phyloP scores from a whole-genome alignment of 208 protist species.

The Trypanosoma vivax region DNA sequence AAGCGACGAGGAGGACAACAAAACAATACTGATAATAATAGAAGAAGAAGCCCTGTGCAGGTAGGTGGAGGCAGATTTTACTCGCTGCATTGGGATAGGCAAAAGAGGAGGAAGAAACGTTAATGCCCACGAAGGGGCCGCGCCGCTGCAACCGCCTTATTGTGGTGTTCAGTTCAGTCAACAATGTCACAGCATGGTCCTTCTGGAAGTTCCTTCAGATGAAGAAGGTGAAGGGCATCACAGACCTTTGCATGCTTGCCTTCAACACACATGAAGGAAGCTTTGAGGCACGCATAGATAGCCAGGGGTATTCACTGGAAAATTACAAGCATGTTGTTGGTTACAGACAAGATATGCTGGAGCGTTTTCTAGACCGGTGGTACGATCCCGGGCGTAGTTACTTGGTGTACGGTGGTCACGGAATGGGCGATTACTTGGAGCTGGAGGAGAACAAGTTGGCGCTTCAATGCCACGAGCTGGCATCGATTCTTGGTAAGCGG shows the following conservation, averaged over 20 bases:
- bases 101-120: neutral
- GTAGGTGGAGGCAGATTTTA: neutral
- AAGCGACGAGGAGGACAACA: no score
- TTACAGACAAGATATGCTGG: slow-evolving; percentile 67
- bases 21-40: no score
- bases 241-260: slow-evolving; percentile 71
- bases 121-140: slow-evolving; percentile 9
- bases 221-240: slow-evolving; percentile 71
- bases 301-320: slow-evolving; percentile 53
- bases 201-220: slow-evolving; percentile 88
- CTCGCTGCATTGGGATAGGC: neutral
- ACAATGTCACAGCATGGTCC: slow-evolving; percentile 80
- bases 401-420: slow-evolving; percentile 83
- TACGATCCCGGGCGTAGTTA: slow-evolving; percentile 69
- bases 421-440: slow-evolving; percentile 86
- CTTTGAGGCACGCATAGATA: slow-evolving; percentile 79
- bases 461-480: slow-evolving; percentile 75
- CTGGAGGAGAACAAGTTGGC: slow-evolving; percentile 48
- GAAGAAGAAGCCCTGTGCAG: neutral
- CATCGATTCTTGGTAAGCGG: slow-evolving; percentile 41
- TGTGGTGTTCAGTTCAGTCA: slow-evolving; percentile 74
- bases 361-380: slow-evolving; percentile 50
- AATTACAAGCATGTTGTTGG: slow-evolving; percentile 62
- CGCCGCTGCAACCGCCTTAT: slow-evolving; percentile 46
- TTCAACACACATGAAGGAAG: slow-evolving; percentile 84